Conservation (phyloP, 2,329 filamentous ascomycete species). For the Xylariaceae sp. region DNA sequence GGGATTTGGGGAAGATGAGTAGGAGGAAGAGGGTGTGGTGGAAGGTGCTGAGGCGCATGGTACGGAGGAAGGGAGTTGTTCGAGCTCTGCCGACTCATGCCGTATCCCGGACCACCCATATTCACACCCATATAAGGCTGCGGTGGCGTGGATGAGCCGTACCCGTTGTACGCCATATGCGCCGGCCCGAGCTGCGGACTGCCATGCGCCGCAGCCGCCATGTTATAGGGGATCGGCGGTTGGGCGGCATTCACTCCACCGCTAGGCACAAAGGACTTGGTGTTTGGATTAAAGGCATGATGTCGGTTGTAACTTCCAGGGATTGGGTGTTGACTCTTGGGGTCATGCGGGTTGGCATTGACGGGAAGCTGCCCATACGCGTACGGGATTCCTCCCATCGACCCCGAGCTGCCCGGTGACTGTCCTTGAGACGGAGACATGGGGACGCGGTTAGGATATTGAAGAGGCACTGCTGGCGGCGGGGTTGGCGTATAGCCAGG, state of each 20-base stretch:
- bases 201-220: constrained; percentile 43
- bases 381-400: constrained; percentile 53
- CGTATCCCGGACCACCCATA: constrained; percentile 39
- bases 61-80: constrained; percentile 52
- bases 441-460: constrained; percentile 24
- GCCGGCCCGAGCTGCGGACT: constrained; percentile 52
- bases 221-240: constrained; percentile 45
- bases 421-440: constrained; percentile 25
- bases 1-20: constrained; percentile 44
- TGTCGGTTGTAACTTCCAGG: constrained; percentile 81
- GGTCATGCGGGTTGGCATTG: constrained; percentile 65
- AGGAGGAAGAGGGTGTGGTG: constrained; percentile 30
- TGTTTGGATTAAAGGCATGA: constrained; percentile 83
- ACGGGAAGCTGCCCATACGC: constrained; percentile 74
- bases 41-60: constrained; percentile 37
- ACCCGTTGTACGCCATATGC: constrained; percentile 47
- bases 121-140: constrained; percentile 37
- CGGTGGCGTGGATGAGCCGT: constrained; percentile 44
- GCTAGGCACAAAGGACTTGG: constrained; percentile 81
- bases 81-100: constrained; percentile 55
- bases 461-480: constrained; percentile 11
- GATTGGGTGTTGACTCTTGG: constrained; percentile 74
- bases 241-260: constrained; percentile 47
- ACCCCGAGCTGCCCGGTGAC: constrained; percentile 18
- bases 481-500: constrained; percentile 24